phyloP scores from a whole-genome alignment of 192 early-diverging fungal genomes.

The Phlyctochytrium planicorne region DNA sequence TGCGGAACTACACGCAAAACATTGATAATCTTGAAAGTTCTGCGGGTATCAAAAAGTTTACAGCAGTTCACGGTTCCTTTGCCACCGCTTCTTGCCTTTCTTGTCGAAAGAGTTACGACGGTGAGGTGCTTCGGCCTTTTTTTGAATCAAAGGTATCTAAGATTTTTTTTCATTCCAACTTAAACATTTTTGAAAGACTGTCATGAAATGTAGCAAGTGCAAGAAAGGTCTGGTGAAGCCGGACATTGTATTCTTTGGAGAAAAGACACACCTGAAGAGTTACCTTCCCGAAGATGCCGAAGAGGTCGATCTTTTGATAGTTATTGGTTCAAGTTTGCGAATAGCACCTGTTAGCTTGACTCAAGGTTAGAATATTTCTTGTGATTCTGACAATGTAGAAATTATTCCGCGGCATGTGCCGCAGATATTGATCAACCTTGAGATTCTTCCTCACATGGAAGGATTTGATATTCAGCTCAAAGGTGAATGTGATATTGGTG shows the following conservation, averaged over 20 bases:
- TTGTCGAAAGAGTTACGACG: conserved; percentile 74
- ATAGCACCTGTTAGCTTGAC: conserved; percentile 93
- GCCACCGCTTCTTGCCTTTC: conserved; percentile 87
- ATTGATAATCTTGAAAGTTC: conserved; percentile 93
- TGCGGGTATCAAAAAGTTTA: conserved; percentile 75
- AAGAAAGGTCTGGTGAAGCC: conserved; percentile 82
- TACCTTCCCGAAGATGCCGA: conserved; percentile 71
- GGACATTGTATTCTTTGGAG: conserved; percentile 97
- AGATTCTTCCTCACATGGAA: conserved; percentile 69
- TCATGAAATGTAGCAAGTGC: conserved; percentile 79
- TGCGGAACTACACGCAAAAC: conserved; percentile 97
- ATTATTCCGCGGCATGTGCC: conserved; percentile 75
- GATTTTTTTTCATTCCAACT: background rate
- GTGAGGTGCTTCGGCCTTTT: conserved; percentile 67
- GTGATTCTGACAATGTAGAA: conserved; percentile 17
- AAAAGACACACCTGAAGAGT: too few relatives aligned
- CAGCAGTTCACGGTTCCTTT: conserved; percentile 97
- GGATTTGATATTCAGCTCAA: conserved; percentile 81
- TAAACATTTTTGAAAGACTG: conserved; percentile 46
- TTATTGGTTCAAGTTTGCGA: conserved; percentile 95
- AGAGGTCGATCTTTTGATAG: conserved; percentile 83
- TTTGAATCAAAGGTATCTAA: conserved; percentile 10
- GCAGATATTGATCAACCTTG: conserved; percentile 82
- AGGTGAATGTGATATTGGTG: conserved; percentile 63
- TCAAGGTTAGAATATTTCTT: conserved; percentile 51